Base-by-base conservation (phyloP, 1,139 yeast species). In the Yamadazyma jaroonii region DNA sequence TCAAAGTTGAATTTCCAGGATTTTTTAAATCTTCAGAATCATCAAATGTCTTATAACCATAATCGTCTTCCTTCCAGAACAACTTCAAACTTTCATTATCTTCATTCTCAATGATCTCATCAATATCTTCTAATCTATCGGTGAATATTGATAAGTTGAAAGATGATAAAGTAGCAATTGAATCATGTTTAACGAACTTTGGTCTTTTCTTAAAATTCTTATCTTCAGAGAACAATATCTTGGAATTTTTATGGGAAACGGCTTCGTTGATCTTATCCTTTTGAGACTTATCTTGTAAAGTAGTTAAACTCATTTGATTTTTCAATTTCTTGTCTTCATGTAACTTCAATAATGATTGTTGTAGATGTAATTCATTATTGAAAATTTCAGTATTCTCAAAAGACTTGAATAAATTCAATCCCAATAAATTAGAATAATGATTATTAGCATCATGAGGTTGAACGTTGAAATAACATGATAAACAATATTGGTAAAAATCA, bases 381-480 rank as follows among this genome's bases (percentile, higher is more conserved):
- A 58, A 58, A 29, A 51, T 52, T 24, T 60, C 64, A 15, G 64
- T 54, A 46, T 57, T 57, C 45, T 71, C 77, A 47, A 62, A 64
- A 38, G 60, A 64, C 45, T 70, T 70, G 38, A 67, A 54, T 37
- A 71, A 56, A 47, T 71, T 68, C 34, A 70, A 51, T 21, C 59
- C 62, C 21, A 71, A 48, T 20, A 71, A 49, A 13, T 61, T 58
- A 9, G 65, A 50, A 46, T 62, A 71, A 49, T 71, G 76, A 41
- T 68, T 70, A 41, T 67, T 63, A 13, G 58, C 44, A 9, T 54
- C 55, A 10, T 43, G 41, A 1, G 75, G 75, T 4, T 62, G 54
- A 23, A 54, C 47, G 40, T 71, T 71, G 37, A 52, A 61, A 47
- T 71, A 71, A 43, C 74, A 71, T 9, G 74, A 67, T 32, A 61